A percentile compares a stretch with the other conserved stretches of the same genome.
These are phyloP conservation scores for Linnemannia hyalina DNA, from an alignment of 192 early-diverging fungal species.

Conservation along the genomic window DNA sequence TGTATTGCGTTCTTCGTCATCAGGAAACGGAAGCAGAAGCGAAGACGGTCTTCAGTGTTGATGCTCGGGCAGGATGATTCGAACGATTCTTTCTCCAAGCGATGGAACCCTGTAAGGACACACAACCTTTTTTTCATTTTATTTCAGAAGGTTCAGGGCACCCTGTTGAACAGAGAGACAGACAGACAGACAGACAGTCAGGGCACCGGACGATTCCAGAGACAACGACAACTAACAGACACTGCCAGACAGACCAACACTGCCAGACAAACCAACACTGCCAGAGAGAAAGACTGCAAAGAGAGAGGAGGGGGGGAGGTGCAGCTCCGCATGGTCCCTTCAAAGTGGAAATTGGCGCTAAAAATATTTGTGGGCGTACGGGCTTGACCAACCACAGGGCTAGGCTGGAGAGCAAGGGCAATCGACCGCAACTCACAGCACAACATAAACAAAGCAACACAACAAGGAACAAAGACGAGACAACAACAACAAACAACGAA, in stretches of 20 bases:
- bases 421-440: background rate
- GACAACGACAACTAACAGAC: background rate
- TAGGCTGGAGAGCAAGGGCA: slow-evolving; percentile 13
- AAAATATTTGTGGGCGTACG: slow-evolving; percentile 18
- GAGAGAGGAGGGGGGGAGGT: background rate
- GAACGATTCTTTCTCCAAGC: slow-evolving; percentile 38
- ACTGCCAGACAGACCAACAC: background rate
- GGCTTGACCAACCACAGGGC: slow-evolving; percentile 26
- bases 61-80: slow-evolving; percentile 43
- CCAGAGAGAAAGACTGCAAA: background rate
- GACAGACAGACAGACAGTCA: background rate
- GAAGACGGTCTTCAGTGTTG: background rate
- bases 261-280: background rate
- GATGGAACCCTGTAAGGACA: slow-evolving; percentile 37
- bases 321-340: slow-evolving; percentile 23
- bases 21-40: slow-evolving; percentile 12
- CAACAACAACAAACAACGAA: background rate
- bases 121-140: background rate
- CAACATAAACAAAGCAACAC: background rate
- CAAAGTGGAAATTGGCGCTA: slow-evolving; percentile 19
- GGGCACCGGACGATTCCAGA: background rate
- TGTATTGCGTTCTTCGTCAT: slow-evolving; percentile 27
- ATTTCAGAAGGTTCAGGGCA: background rate
- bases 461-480: background rate
- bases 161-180: background rate